A percentile compares a stretch with the other conserved stretches of the same genome.
phyloP scores from a whole-genome alignment of 352 stramenopile species.

The Phytopythium helicoides region DNA sequence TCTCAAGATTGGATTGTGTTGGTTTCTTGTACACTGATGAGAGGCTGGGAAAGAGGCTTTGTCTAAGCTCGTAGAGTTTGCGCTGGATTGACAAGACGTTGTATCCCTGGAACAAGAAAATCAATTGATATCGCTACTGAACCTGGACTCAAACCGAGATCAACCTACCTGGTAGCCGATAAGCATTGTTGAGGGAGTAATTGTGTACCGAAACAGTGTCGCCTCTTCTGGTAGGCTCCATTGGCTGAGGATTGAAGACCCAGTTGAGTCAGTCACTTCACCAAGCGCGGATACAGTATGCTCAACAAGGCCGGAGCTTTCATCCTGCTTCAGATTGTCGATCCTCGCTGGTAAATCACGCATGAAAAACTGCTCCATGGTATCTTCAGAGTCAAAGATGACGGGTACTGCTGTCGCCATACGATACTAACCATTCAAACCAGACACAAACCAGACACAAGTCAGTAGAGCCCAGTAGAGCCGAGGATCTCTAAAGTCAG shows the following conservation, averaged over 20 bases:
- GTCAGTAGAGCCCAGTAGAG: too few relatives aligned
- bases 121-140: too few relatives aligned
- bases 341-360: neutral
- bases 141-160: neutral
- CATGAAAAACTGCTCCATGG: slow-evolving; percentile 19
- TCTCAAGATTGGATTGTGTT: neutral
- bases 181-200: slow-evolving; percentile 67
- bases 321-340: neutral
- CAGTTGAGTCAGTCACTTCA: neutral
- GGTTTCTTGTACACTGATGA: slow-evolving; percentile 12
- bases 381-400: slow-evolving; percentile 22
- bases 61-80: slow-evolving; percentile 28
- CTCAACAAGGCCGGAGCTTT: neutral
- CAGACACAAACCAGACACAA: too few relatives aligned
- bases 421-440: too few relatives aligned
- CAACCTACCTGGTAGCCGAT: slow-evolving; percentile 53
- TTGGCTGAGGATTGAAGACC: neutral
- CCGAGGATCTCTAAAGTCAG: too few relatives aligned
- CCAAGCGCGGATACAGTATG: neutral
- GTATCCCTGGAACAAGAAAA: slow-evolving; percentile 17
- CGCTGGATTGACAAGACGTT: slow-evolving; percentile 33
- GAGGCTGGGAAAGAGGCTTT: slow-evolving; percentile 32
- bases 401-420: slow-evolving; percentile 17
- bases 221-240: slow-evolving; percentile 22
- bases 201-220: slow-evolving; percentile 49